Conservation (phyloP, 2,329 filamentous ascomycete genomes). For the Pleurostoma richardsiae region DNA sequence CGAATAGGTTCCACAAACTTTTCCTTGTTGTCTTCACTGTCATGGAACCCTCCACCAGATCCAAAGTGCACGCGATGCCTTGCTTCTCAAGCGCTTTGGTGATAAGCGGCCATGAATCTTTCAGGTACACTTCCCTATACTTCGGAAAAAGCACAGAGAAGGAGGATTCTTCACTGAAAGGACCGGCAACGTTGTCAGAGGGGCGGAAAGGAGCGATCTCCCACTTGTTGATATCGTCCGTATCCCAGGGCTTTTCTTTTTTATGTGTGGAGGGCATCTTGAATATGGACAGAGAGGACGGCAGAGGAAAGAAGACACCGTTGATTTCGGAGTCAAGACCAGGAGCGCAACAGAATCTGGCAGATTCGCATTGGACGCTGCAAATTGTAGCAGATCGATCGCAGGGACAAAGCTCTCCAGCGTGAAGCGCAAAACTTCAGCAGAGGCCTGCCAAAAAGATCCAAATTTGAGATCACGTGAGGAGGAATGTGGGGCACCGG, state of each 20-base stretch:
- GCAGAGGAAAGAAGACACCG: background rate
- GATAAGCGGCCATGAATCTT: slow-evolving; percentile 87
- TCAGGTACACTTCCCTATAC: slow-evolving; percentile 91
- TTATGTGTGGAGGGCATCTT: slow-evolving; percentile 87
- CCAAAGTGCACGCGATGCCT: slow-evolving; percentile 85
- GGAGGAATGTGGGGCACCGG: no score
- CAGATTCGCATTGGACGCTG: no score
- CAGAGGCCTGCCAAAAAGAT: no score
- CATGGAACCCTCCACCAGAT: slow-evolving; percentile 95
- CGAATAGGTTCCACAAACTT: slow-evolving; percentile 20
- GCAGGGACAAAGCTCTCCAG: no score
- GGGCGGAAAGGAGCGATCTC: slow-evolving; percentile 83
- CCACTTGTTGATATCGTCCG: slow-evolving; percentile 97
- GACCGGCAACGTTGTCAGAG: slow-evolving; percentile 78
- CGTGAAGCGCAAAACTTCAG: no score
- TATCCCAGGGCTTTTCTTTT: slow-evolving; percentile 90
- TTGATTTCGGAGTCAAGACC: no score
- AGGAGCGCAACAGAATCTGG: no score
- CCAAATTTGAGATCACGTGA: no score
- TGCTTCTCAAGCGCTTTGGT: slow-evolving; percentile 81
- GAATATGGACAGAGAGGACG: background rate
- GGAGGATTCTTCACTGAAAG: slow-evolving; percentile 88
- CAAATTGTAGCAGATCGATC: no score
- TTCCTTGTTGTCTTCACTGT: slow-evolving; percentile 91
- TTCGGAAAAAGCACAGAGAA: slow-evolving; percentile 89